Evolutionary conservation across 1,139 yeast genomes (phyloP), one percentile per base, ranked within the genome.

Genomic region (Eremothecium coryli): DNA sequence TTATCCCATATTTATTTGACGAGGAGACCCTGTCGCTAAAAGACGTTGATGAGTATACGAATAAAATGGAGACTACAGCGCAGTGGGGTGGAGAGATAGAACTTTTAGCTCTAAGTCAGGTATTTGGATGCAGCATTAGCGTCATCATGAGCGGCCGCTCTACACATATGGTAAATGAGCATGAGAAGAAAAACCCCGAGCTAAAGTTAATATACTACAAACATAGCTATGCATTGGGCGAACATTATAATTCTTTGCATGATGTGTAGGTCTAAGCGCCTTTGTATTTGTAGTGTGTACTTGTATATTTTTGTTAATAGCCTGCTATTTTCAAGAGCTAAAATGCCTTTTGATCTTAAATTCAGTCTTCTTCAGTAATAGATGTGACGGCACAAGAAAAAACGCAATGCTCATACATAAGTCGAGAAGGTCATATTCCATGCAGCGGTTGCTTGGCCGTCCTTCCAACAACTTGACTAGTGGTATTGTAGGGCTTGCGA

Each of bases 71-170:
- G 36, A 62, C 62, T 11, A 84, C 95, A 0, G 76, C 94, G 0
- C 73, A 84, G 67, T 90, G 98, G 98, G 98, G 98, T 18, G 93
- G 95, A 4, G 97, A 90, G 50, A 66, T 86, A 65, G 98, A 90
- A 61, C 76, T 88, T 13, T 56, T 84, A 48, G 95, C 97, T 0
- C 64, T 86, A 28, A 69, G 93, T 1, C 69, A 73, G 40, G 71
- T 71, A 7, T 82, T 68, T 49, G 67, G 76, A 38, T 76, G 82
- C 47, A 80, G 86, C 1, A 73, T 88, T n/a, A 67, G 76, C 32
- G 76, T 90, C 4, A 65, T 78, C 58, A 75, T 82, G 64, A 81
- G 84, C 27, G 94, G 93, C 1, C 71, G 85, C 25, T 69, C 84
- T 2, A 67, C 76, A 3, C 63, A 76, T 40, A 55, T 47, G 26